phyloP scores from a whole-genome alignment of 164 flowering plant species.

The Houttuynia cordata region DNA sequence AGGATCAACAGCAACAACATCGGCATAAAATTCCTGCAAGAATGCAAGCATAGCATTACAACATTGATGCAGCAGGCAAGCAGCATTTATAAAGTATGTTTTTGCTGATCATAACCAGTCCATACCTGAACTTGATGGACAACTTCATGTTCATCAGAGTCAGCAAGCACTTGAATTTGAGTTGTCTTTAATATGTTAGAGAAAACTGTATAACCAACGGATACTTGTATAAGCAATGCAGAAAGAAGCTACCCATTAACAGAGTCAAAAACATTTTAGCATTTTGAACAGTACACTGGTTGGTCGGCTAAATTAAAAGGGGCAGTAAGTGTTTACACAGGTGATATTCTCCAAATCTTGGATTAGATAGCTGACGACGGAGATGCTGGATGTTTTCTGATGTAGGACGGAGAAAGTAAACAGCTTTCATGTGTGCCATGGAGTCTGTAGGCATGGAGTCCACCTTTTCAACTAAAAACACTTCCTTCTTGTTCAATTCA shows the following conservation, averaged over 20 bases:
- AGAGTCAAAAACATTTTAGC: background rate
- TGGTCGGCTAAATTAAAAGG: background rate
- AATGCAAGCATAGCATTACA: constrained; percentile 1
- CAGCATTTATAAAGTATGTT: background rate
- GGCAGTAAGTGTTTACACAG: constrained; percentile 42
- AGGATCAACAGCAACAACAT: constrained; percentile 75
- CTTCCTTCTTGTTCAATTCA: constrained; percentile 86
- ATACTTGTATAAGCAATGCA: background rate
- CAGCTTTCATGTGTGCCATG: constrained; percentile 93
- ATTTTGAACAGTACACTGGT: too few relatives aligned
- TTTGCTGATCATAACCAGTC: background rate
- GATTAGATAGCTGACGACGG: constrained; percentile 65
- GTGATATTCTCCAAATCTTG: constrained; percentile 93
- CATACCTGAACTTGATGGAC: constrained; percentile 97
- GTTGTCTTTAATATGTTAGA: constrained; percentile 83
- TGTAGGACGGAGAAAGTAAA: constrained; percentile 76
- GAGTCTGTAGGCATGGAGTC: constrained; percentile 71
- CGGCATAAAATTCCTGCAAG: constrained; percentile 93
- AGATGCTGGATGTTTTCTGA: constrained; percentile 66
- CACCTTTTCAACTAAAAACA: constrained; percentile 78
- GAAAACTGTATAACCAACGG: constrained; percentile 48
- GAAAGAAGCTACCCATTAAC: background rate
- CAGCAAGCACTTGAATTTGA: constrained; percentile 83
- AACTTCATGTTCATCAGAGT: constrained; percentile 91
- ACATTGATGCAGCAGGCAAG: background rate